Evolutionary conservation across 2,329 filamentous ascomycete genomes (phyloP).

Genomic region (Bipolaris oryzae): DNA sequence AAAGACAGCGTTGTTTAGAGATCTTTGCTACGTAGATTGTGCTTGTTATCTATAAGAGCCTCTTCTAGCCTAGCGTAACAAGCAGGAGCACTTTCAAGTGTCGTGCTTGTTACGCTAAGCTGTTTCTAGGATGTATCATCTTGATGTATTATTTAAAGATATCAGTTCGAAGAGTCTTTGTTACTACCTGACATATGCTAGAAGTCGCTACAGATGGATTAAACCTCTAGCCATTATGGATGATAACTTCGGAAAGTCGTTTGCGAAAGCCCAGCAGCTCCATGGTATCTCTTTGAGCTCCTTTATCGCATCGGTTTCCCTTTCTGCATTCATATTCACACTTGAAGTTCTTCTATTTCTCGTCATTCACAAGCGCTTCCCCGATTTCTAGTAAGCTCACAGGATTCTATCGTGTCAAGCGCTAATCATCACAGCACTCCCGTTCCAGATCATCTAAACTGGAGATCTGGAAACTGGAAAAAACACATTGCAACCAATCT

Average conservation of each 20-base stretch:
- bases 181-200: neutral
- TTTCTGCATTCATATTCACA: conserved; percentile 9
- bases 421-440: conserved; percentile 4
- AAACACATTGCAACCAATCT: conserved; percentile 5
- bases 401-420: neutral
- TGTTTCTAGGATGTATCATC: too few relatives aligned
- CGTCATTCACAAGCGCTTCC: conserved; percentile 9
- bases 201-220: neutral
- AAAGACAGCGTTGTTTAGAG: too few relatives aligned
- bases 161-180: too few relatives aligned
- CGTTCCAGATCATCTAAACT: neutral
- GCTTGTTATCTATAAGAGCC: neutral
- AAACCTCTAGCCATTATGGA: conserved; percentile 8
- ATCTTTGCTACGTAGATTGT: too few relatives aligned
- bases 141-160: too few relatives aligned
- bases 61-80: neutral
- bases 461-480: conserved; percentile 1
- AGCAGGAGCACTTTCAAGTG: neutral
- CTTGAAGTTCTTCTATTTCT: conserved; percentile 14
- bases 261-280: conserved; percentile 16
- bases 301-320: conserved; percentile 13
- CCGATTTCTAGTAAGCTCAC: conserved; percentile 14
- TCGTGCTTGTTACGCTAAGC: neutral
- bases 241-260: conserved; percentile 12
- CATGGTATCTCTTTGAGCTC: conserved; percentile 8